Evolutionary conservation across 331 rosid genomes (phyloP), one percentile per base, ranked within the genome.

Genomic region (Quercus lobata): DNA sequence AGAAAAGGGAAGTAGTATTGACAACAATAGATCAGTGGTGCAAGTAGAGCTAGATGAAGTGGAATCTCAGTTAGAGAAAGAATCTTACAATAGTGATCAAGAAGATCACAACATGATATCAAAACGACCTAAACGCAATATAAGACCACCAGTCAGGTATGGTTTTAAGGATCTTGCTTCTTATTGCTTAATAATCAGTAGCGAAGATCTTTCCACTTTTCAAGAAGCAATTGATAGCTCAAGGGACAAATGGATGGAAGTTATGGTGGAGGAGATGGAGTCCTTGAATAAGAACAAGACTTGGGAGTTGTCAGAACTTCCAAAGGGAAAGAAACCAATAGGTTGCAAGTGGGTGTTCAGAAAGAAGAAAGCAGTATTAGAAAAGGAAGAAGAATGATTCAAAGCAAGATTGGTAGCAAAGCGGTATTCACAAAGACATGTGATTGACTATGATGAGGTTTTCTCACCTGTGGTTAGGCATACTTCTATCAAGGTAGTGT

Each of bases 121-220:
- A 41, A 0, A 41, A 41, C 1, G 0, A 12, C 46, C 3, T 8
- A 41, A 8, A 29, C 5, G 2, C 4, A 27, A 4, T 14, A 5
- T 12, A 22, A 62, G 9, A 32, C 41, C 5, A 27, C 69, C 11
- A 0, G 1, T 7, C 0, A 15, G 1, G 69, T 15, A 62, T 5
- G 21, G 9, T 15, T 62, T 25, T 0, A 4, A 27, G 6, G 1
- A 14, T 29, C 5, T 62, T 14, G 10, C 29, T 11, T 62, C 34
- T 25, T 62, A 62, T 27, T 34, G 1, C 3, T 2, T 27, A 12
- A 0, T 62, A 3, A 27, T 29, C 6, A 62, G 4, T 5, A 62
- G 5, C 2, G 2, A 0, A 14, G 41, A 62, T 62, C 37, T 18
- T 25, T n/a, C 5, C 5, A 61, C 37, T 25, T 62, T 62, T 62